Conservation (phyloP, 2,329 filamentous ascomycete genomes). For the Remersonia thermophila region DNA sequence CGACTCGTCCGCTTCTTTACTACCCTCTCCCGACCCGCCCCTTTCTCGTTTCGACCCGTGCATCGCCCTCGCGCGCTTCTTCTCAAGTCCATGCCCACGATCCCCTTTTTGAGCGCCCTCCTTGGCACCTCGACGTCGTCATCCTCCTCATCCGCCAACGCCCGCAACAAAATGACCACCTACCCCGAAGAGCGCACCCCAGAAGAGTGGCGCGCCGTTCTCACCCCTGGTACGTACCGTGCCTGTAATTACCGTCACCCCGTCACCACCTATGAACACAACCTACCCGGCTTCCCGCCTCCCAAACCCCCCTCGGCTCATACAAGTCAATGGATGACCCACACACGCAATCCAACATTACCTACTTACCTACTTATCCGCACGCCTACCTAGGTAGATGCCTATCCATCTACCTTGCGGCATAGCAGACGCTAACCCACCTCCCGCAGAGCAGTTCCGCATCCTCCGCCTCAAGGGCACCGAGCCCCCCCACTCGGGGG, state of each 20-base stretch:
- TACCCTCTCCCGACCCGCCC: constrained; percentile 33
- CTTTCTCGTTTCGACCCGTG: constrained; percentile 3
- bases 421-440: too few relatives aligned
- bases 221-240: constrained; percentile 50
- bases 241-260: too few relatives aligned
- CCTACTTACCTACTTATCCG: too few relatives aligned
- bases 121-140: constrained; percentile 57
- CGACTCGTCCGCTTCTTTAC: constrained; percentile 34
- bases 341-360: neutral
- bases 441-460: constrained; percentile 75
- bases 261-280: too few relatives aligned
- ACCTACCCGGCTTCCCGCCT: too few relatives aligned
- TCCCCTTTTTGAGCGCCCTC: constrained; percentile 66
- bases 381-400: too few relatives aligned
- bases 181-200: constrained; percentile 72
- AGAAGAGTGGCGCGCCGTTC: constrained; percentile 78
- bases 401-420: too few relatives aligned
- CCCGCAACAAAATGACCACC: constrained; percentile 27
- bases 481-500: constrained; percentile 65
- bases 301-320: neutral
- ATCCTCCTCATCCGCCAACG: constrained; percentile 42
- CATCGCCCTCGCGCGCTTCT: constrained; percentile 13
- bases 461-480: constrained; percentile 88
- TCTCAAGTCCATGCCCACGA: constrained; percentile 55
- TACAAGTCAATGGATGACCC: too few relatives aligned